Evolutionary conservation across 148 eudicot genomes (phyloP), one percentile per base, ranked within the genome.

Genomic region (Pouteria glomerata): DNA sequence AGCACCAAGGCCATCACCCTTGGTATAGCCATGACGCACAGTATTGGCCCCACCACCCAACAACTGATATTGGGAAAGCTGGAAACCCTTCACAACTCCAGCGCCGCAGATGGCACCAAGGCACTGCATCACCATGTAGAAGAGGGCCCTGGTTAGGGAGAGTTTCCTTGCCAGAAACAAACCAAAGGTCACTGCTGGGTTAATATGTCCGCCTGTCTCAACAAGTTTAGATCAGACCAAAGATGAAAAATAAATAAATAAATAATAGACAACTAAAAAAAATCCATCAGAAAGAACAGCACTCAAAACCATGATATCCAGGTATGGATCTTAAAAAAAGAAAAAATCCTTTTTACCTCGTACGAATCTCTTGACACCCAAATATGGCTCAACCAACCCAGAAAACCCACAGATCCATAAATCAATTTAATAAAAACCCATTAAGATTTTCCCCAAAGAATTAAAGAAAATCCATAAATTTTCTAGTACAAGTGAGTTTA

Each of bases 171-270:
- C 97, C 74, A 91, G 69, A 44, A 89, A 75, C 73, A 91, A 73
- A 19, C 97, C 97, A 60, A 91, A 91, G 63, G 95, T 91, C 79
- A 91, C 95, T 18, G 97, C 97, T 74, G 97, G 97, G 76, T 89
- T 91, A 10, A 91, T 91, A 79, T 91, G 97, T 33, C 97, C 97
- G 69, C 97, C 97, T 91, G 91, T 79, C 47, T 24, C 55, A 72
- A 26, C 10, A 27, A 11, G 21, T 19, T 68, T n/a, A 7, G 18
- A 37, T 34, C 60, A 66, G 19, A 3, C 27, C 52, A 51, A 37
- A 27, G 3, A 52, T 41, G 33, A 27, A 39, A 3, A 1, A 55
- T 2, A 61, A 31, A 50, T 0, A 31, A 67, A 10, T 33, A 42
- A 57, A 59, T 62, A 27, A 35, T 52, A 3, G n/a, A 23, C n/a